Evolutionary conservation across 495 filamentous ascomycete genomes (phyloP), one percentile per base, ranked within the genome.

Genomic region (Sordaria brevicollis): DNA sequence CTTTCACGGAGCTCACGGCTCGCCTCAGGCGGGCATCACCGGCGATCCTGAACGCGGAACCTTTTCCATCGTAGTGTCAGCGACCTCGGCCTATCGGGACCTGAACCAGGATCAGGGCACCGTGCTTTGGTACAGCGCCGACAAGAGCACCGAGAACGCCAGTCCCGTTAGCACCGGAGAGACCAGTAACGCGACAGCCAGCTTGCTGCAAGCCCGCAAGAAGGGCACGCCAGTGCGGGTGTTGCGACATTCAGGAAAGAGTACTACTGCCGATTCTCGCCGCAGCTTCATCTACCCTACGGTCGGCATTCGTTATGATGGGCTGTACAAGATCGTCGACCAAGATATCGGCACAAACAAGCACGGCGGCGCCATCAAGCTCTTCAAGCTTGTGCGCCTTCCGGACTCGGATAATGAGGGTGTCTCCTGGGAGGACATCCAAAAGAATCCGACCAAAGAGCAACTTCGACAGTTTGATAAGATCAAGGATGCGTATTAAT

Each of bases 231-330:
- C 84, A 0, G 81, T 88, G 1, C 79, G 86, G 4, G 83, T 88
- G 1, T 72, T 88, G 5, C 82, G 86, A 3, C 71, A 77, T 0
- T 71, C 76, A 3, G 71, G 73, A 11, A 73, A 65, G 15, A 68
- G 67, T 3, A 71, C 74, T 10, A 15, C 36, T 17, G 37, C 11
- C 0, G 80, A 72, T 68, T 73, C 77, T 0, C 1, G 49, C 0
- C 25, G 25, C 11, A 57, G 11, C 0, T 5, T 25, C 11, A 57
- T 57, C 25, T 57, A 57, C 13, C 86, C 86, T 0, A 34, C 17
- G 0, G 78, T 77, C 2, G 86, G 86, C 0, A 75, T 87, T 3
- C 73, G 85, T 0, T 88, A 88, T 66, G 86, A 88, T 68, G 86
- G 85, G 0, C 73, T 87, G 4, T 88, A 88, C 67, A 74, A 69